A percentile compares a stretch with the other conserved stretches of the same genome.
Evolutionary conservation across 139 green algal species (phyloP).

Genomic region (Picochlorum costavermella): DNA sequence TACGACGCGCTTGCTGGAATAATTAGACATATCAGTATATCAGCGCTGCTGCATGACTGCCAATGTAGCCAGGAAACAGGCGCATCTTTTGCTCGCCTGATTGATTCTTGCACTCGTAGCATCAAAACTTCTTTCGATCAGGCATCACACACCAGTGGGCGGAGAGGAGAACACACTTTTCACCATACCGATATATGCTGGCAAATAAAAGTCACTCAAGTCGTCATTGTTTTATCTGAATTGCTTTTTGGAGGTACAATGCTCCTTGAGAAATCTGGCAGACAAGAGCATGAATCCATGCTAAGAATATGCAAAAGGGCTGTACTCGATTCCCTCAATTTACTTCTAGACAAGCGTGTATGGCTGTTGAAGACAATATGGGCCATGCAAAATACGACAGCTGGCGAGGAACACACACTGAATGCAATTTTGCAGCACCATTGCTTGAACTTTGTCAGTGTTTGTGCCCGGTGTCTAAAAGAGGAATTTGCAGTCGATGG

Average conservation of each 20-base stretch:
- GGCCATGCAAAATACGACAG: not conserved
- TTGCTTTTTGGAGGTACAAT: not conserved
- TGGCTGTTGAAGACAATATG: not conserved
- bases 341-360: not conserved
- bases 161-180: no score
- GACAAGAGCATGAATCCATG: not conserved
- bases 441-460: constrained; percentile 45
- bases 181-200: not conserved
- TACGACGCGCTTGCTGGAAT: no score
- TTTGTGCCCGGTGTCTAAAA: constrained; percentile 31
- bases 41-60: no score
- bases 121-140: no score
- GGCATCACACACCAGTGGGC: no score
- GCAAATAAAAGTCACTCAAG: not conserved
- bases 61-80: no score
- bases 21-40: no score
- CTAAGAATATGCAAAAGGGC: not conserved
- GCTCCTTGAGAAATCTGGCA: not conserved
- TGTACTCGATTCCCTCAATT: not conserved
- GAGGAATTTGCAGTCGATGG: constrained; percentile 32
- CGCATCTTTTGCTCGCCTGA: no score
- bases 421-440: constrained; percentile 55
- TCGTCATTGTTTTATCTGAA: not conserved
- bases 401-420: constrained; percentile 4
- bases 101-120: no score